Conservation (phyloP, 2,329 filamentous ascomycete genomes). For the Mycogone perniciosa region DNA sequence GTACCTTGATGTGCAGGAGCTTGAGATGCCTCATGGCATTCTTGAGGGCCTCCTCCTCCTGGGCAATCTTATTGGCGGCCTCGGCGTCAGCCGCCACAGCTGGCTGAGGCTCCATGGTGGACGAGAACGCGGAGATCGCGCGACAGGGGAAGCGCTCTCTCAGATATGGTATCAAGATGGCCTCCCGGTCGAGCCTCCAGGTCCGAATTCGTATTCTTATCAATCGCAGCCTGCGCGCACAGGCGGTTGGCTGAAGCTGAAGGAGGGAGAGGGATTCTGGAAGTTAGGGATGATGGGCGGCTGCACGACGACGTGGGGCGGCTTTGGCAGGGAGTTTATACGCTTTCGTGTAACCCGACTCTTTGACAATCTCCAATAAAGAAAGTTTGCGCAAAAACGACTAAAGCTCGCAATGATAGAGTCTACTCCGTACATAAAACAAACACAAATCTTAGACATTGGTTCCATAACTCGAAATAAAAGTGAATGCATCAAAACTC, state of each 20-base stretch:
- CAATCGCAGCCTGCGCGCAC: constrained; percentile 5
- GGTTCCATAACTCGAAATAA: too few relatives aligned
- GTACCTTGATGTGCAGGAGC: constrained; percentile 50
- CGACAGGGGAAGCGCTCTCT: not conserved
- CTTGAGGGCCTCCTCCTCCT: constrained; percentile 45
- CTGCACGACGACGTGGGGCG: constrained; percentile 4
- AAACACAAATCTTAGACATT: too few relatives aligned
- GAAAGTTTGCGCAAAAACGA: too few relatives aligned
- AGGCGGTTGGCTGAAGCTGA: constrained; percentile 2
- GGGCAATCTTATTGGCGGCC: constrained; percentile 25
- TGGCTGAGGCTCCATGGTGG: constrained; percentile 15
- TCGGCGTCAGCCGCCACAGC: constrained; percentile 16
- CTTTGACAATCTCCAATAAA: too few relatives aligned
- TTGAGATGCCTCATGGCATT: constrained; percentile 45
- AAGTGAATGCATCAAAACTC: too few relatives aligned
- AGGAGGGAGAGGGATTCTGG: constrained; percentile 9
- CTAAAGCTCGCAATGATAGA: too few relatives aligned
- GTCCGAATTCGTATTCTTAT: not conserved
- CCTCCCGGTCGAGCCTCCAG: not conserved
- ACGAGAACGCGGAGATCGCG: not conserved
- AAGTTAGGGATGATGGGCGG: constrained; percentile 9
- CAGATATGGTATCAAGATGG: not conserved
- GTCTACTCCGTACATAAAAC: too few relatives aligned
- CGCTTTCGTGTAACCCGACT: too few relatives aligned
- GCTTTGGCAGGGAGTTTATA: not conserved